Evolutionary conservation across 805 yeast species (phyloP), one percentile per base, ranked within the genome.

Genomic region (Sugiyamaella boreocaroliniensis): DNA sequence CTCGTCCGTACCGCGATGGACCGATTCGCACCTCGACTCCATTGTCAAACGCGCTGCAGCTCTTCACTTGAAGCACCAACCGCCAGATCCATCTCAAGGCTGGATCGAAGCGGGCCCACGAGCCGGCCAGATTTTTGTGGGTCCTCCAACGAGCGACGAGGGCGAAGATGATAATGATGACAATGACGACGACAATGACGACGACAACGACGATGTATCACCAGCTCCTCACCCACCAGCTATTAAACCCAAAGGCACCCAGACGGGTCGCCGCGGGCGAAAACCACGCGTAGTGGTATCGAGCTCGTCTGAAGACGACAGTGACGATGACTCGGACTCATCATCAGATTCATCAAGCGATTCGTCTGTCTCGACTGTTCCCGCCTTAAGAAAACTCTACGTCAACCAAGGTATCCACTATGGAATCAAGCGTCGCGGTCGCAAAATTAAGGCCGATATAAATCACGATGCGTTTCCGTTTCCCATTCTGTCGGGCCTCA

Each of bases 401-500:
- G 34, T 54, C 19, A 40, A 26, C 2, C 32, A 50, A 4, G 56
- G 56, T 12, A 14, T 54, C 10, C 48, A 54, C 40, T 20, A 45
- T n/a, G 48, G 48, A 26, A 29, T 26, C 15, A 45, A 45, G 22
- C 32, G 48, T 10, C 48, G 45, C 14, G 48, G 44, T 8, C 37
- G 51, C 15, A 29, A 40, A 29, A 41, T 32, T 19, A 45, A n/a
- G 14, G 29, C 32, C n/a, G 49, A 45, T 4, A 46, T 45, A 18
- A 29, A 22, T 19, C 41, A 45, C 19, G 14, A 46, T 4, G 45
- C 46, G 8, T 56, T 56, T 37, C 57, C 57, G 12, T 47, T 56
- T 32, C 59, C 59, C 4, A 46, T 51, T 15, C 37, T 48, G 10
- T 49, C 10, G 26, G 57, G 56, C 29, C 45, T 49, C 34, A 54